Evolutionary conservation across 2,329 filamentous ascomycete species (phyloP).

Genomic region (Magnaporthiopsis incrustans): DNA sequence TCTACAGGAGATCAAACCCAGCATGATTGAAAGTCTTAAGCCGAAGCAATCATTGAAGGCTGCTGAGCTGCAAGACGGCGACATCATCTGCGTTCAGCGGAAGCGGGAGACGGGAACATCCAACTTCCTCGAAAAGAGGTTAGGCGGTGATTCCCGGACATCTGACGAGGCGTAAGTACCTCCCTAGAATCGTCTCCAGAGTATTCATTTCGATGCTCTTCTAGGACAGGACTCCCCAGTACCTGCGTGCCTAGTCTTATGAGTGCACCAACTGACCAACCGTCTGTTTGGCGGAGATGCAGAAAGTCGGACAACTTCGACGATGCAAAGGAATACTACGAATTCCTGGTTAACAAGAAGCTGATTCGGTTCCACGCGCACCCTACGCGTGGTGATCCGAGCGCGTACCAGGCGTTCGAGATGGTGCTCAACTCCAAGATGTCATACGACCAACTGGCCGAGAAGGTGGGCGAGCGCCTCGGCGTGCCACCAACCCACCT

Average conservation of each 20-base stretch:
- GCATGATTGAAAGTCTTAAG: constrained; percentile 94
- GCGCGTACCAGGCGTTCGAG: constrained; percentile 59
- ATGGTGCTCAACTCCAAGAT: constrained; percentile 81
- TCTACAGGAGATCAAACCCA: constrained; percentile 80
- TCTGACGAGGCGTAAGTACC: constrained; percentile 24
- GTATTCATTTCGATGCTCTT: not conserved
- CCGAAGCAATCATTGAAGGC: constrained; percentile 80
- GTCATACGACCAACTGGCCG: constrained; percentile 77
- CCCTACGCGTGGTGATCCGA: constrained; percentile 44
- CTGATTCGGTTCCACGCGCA: constrained; percentile 70
- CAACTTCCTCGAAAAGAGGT: constrained; percentile 29
- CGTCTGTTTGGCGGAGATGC: constrained; percentile 9
- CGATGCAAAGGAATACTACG: constrained; percentile 82
- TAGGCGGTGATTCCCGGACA: constrained; percentile 29
- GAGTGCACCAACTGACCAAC: too few species aligned
- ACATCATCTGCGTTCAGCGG: constrained; percentile 91
- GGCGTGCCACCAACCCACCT: constrained; percentile 76
- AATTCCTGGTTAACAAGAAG: constrained; percentile 81
- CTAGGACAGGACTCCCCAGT: too few species aligned
- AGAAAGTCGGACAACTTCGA: constrained; percentile 46
- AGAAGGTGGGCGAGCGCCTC: constrained; percentile 73
- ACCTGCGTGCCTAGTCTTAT: constrained; percentile 12
- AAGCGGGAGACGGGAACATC: constrained; percentile 30
- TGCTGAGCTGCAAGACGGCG: constrained; percentile 93
- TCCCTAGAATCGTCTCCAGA: not conserved